Percentiles rank a stretch among this genome's conserved stretches.
Evolutionary conservation across 441 rosid genomes (phyloP).

Genomic region (Populus hybrid): DNA sequence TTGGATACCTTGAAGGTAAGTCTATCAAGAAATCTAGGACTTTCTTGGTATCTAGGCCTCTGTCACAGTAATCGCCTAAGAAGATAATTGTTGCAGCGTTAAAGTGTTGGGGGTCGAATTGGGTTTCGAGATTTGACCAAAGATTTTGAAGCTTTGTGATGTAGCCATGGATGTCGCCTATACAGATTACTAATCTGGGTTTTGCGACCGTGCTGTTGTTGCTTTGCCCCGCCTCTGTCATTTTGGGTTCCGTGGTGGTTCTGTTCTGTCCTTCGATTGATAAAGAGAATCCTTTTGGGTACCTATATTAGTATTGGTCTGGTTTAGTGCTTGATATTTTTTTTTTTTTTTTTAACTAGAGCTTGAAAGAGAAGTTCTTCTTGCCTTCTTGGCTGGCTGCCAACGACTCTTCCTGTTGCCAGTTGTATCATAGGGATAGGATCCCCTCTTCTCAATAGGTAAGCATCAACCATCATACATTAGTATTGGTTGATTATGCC

Average conservation of each 20-base stretch:
- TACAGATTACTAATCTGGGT: conserved; percentile 55
- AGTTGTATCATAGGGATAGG: neutral
- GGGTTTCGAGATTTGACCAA: conserved; percentile 66
- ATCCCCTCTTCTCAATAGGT: neutral
- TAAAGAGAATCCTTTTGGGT: no score
- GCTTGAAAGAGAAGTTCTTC: neutral
- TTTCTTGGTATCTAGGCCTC: conserved; percentile 63
- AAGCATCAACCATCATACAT: no score
- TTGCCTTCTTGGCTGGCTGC: neutral
- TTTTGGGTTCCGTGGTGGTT: neutral
- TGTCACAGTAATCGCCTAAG: conserved; percentile 91
- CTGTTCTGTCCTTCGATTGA: neutral
- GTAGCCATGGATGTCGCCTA: conserved; percentile 90
- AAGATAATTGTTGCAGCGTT: conserved; percentile 63
- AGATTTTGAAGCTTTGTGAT: conserved; percentile 55
- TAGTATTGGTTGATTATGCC: no score
- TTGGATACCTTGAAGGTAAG: conserved; percentile 48
- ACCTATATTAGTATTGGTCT: no score
- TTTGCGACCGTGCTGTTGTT: conserved; percentile 12
- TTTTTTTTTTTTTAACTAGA: neutral
- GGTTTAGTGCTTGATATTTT: neutral
- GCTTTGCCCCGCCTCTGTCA: conserved; percentile 7
- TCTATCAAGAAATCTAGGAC: conserved; percentile 64
- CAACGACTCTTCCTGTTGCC: neutral
- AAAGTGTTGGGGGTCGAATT: conserved; percentile 41